Conservation (phyloP, 352 stramenopile genomes). For the Pythium inflatum region DNA sequence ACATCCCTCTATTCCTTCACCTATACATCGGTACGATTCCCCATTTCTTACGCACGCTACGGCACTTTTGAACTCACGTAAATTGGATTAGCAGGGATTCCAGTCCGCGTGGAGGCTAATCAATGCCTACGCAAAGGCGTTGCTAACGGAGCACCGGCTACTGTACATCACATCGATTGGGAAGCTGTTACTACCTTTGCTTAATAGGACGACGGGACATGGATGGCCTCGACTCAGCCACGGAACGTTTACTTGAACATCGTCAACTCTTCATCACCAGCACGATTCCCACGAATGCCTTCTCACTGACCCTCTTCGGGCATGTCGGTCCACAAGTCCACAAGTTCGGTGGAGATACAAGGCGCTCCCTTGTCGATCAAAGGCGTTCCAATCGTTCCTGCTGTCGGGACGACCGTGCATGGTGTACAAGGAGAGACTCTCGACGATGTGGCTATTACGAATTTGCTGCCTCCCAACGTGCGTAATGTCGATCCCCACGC, state of each 20-base stretch:
- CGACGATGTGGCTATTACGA: background rate
- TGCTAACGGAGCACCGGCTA: conserved; percentile 19
- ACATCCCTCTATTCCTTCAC: conserved; percentile 15
- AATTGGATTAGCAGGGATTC: conserved; percentile 26
- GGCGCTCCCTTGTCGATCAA: background rate
- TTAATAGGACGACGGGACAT: conserved; percentile 1
- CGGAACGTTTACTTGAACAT: conserved; percentile 20
- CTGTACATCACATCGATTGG: conserved; percentile 27
- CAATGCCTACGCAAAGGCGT: conserved; percentile 22
- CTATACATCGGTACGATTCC: conserved; percentile 20
- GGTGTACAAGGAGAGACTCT: background rate
- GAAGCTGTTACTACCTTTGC: background rate
- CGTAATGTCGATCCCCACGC: background rate
- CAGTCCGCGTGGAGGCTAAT: conserved; percentile 23
- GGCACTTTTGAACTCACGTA: background rate
- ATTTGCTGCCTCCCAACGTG: background rate
- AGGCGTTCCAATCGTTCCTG: background rate
- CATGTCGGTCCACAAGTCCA: conserved; percentile 17
- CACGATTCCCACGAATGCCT: conserved; percentile 11
- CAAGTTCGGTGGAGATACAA: background rate
- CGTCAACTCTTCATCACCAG: background rate
- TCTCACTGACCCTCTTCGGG: conserved; percentile 21
- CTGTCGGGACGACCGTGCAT: background rate
- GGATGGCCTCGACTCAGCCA: background rate
- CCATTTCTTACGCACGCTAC: background rate